Evolutionary conservation across 164 flowering plant species (phyloP).

Genomic region (Vitis riparia): DNA sequence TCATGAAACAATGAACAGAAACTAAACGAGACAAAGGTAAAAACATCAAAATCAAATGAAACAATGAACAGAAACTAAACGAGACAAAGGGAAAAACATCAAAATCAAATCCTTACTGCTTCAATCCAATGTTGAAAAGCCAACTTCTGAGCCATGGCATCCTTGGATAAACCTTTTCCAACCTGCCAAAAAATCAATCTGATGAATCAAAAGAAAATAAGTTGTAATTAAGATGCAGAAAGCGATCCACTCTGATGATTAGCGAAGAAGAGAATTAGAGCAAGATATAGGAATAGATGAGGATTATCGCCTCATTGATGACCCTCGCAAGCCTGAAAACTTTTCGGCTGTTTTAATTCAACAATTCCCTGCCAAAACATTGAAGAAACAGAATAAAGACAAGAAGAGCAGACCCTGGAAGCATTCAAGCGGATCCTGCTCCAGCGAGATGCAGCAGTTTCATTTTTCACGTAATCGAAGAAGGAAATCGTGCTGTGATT

Average conservation of each 20-base stretch:
- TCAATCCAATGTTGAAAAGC: conserved; percentile 53
- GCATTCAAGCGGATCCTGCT: conserved; percentile 58
- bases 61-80: not conserved
- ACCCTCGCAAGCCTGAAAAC: too few relatives aligned
- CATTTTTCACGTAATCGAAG: conserved; percentile 58
- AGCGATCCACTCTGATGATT: too few relatives aligned
- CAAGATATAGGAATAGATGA: too few relatives aligned
- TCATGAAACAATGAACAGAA: not conserved
- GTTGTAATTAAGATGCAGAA: too few relatives aligned
- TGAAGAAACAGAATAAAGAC: not conserved
- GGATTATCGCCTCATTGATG: too few relatives aligned
- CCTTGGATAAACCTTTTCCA: conserved; percentile 42
- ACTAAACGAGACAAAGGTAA: not conserved
- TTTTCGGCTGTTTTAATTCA: too few relatives aligned
- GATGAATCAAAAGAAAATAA: not conserved
- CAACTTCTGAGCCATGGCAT: conserved; percentile 38
- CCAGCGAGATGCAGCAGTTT: conserved; percentile 69
- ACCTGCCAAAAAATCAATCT: conserved; percentile 24
- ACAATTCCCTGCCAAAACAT: too few relatives aligned
- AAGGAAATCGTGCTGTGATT: conserved; percentile 78
- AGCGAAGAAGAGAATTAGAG: too few relatives aligned
- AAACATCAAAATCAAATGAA: not conserved
- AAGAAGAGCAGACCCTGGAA: conserved; percentile 51
- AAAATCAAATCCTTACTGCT: conserved; percentile 24
- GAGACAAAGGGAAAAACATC: not conserved